Conservation (phyloP, 2,329 filamentous ascomycete genomes). For the Aspergillus amoenus region DNA sequence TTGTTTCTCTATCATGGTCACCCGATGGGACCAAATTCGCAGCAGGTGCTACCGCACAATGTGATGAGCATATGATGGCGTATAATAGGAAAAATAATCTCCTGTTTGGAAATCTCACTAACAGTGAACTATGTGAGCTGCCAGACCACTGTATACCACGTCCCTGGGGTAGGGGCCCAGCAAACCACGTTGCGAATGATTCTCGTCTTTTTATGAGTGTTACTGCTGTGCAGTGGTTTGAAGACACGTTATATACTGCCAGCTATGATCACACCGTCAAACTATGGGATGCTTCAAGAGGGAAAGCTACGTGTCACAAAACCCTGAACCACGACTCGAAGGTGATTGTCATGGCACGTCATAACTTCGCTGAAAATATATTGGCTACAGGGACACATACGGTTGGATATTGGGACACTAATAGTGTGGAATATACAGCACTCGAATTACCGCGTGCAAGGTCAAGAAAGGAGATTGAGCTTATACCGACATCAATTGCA, state of each 20-base stretch:
- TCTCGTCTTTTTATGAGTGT: constrained; percentile 57
- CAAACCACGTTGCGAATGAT: constrained; percentile 50
- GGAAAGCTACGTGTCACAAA: constrained; percentile 27
- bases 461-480: constrained; percentile 31
- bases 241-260: constrained; percentile 50
- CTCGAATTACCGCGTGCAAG: constrained; percentile 26
- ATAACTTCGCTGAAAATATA: constrained; percentile 34
- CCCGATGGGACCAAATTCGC: constrained; percentile 55
- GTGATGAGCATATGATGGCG: constrained; percentile 56
- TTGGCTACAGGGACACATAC: constrained; percentile 51
- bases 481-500: constrained; percentile 47
- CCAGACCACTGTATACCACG: constrained; percentile 52
- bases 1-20: constrained; percentile 58
- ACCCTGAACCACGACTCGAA: constrained; percentile 47
- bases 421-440: constrained; percentile 22
- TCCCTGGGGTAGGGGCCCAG: constrained; percentile 35
- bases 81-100: constrained; percentile 62
- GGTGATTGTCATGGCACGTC: constrained; percentile 54
- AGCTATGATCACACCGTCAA: constrained; percentile 58
- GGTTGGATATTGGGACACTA: constrained; percentile 36
- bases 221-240: constrained; percentile 54
- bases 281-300: constrained; percentile 51
- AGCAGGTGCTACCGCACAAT: constrained; percentile 57
- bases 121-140: constrained; percentile 50
- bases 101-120: constrained; percentile 49